These are phyloP conservation scores for Rutstroemia sp. DNA, from an alignment of 2,329 filamentous ascomycete species.

Conservation along the genomic window DNA sequence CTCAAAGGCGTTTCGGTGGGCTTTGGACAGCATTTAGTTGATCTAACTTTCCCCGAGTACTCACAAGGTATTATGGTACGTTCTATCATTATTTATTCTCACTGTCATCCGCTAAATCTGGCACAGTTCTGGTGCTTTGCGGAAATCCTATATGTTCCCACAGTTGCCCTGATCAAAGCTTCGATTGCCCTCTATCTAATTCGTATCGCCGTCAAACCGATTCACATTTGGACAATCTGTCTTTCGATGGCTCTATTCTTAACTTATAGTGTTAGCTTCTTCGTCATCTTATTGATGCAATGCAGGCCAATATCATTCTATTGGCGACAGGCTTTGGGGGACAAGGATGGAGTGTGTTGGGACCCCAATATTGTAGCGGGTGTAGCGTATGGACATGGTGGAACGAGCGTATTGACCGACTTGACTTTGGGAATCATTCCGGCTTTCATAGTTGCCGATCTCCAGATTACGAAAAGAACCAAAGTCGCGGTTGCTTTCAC, in stretches of 20 bases:
- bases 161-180: constrained; percentile 29
- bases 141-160: constrained; percentile 35
- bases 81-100: background rate
- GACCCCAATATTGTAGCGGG: constrained; percentile 21
- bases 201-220: constrained; percentile 3
- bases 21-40: constrained; percentile 16
- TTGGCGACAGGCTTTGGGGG: constrained; percentile 29
- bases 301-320: constrained; percentile 30
- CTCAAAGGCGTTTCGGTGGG: constrained; percentile 16
- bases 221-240: background rate
- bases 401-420: constrained; percentile 32
- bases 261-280: constrained; percentile 28
- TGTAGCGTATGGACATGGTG: constrained; percentile 33
- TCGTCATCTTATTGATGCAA: background rate
- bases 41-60: constrained; percentile 7
- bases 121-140: constrained; percentile 21
- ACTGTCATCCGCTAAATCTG: background rate
- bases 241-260: constrained; percentile 8
- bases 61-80: constrained; percentile 16
- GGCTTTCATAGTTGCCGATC: constrained; percentile 34
- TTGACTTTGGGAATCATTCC: constrained; percentile 34
- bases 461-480: constrained; percentile 32
- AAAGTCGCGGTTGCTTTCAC: constrained; percentile 31
- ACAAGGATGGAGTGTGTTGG: constrained; percentile 27
- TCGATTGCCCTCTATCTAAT: constrained; percentile 8